phyloP scores from a whole-genome alignment of 306 rosid genomes.

The Macrotyloma uniflorum region DNA sequence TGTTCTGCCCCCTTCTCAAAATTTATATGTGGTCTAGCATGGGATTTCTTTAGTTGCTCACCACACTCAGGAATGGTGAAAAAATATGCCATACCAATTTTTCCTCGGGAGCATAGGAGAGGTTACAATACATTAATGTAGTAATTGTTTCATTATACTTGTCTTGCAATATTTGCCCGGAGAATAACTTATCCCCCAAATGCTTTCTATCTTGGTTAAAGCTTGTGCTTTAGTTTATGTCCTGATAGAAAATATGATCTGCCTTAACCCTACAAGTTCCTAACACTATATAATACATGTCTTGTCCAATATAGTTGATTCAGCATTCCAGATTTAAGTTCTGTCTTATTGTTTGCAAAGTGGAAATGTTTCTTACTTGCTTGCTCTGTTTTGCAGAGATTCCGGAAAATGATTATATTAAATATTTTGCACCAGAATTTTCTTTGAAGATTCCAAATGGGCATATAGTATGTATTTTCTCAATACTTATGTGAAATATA shows the following conservation, averaged over 20 bases:
- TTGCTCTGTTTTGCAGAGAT: conserved; percentile 72
- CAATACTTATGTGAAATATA: conserved; percentile 1
- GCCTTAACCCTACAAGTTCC: conserved; percentile 3
- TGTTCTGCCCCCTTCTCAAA: not conserved
- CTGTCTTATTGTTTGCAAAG: conserved; percentile 16
- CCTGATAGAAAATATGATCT: conserved; percentile 6
- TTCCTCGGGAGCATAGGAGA: not conserved
- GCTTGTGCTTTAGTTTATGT: conserved; percentile 27
- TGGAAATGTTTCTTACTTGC: not conserved
- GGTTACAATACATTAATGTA: conserved; percentile 8
- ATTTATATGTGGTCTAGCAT: not conserved
- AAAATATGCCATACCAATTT: conserved; percentile 8
- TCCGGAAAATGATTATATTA: conserved; percentile 88
- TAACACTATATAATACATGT: conserved; percentile 2
- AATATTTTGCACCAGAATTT: conserved; percentile 88
- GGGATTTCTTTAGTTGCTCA: not conserved
- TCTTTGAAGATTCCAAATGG: conserved; percentile 87
- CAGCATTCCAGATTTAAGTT: conserved; percentile 4
- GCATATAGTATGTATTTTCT: conserved; percentile 68
- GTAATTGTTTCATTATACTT: not conserved
- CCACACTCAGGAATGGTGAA: not conserved
- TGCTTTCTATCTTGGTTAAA: not conserved
- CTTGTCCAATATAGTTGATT: conserved; percentile 9
- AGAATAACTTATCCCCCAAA: not conserved
- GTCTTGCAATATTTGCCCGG: conserved; percentile 11